Conservation (phyloP, 2,329 filamentous ascomycete species). For the Botrytis cinerea region DNA sequence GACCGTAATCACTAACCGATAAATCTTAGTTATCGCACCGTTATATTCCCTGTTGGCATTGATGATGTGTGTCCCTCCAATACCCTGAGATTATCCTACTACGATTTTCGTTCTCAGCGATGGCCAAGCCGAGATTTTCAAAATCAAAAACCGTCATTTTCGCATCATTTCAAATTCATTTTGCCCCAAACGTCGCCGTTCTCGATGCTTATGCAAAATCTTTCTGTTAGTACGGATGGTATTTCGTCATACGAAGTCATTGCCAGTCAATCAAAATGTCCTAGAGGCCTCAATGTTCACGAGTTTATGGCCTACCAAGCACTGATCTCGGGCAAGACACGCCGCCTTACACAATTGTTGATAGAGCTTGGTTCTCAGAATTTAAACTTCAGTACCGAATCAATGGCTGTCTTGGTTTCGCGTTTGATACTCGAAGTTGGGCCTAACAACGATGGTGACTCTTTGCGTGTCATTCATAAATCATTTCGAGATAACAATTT, state of each 20-base stretch:
- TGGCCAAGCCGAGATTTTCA: slow-evolving; percentile 36
- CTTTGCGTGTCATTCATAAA: slow-evolving; percentile 50
- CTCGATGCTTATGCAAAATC: slow-evolving; percentile 28
- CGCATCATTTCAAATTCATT: slow-evolving; percentile 42
- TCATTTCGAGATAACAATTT: slow-evolving; percentile 54
- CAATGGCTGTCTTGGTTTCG: slow-evolving; percentile 51
- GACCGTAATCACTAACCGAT: background rate
- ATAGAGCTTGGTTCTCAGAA: slow-evolving; percentile 53
- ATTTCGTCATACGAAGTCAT: slow-evolving; percentile 48
- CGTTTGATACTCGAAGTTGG: slow-evolving; percentile 59
- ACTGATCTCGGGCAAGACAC: slow-evolving; percentile 47
- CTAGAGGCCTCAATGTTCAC: slow-evolving; percentile 48
- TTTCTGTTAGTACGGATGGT: slow-evolving; percentile 33
- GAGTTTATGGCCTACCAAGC: slow-evolving; percentile 52
- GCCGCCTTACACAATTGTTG: slow-evolving; percentile 52
- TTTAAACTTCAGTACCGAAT: slow-evolving; percentile 60
- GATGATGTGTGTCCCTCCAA: slow-evolving; percentile 38
- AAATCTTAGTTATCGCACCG: slow-evolving; percentile 24
- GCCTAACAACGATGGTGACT: slow-evolving; percentile 42
- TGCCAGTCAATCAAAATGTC: slow-evolving; percentile 50
- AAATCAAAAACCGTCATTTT: slow-evolving; percentile 36
- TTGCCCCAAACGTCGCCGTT: slow-evolving; percentile 42
- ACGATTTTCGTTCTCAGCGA: slow-evolving; percentile 34
- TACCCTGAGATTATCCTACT: slow-evolving; percentile 39
- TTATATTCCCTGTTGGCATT: slow-evolving; percentile 32